Conservation (phyloP, 2,329 filamentous ascomycete genomes). For the Cordyceps cicadae region DNA sequence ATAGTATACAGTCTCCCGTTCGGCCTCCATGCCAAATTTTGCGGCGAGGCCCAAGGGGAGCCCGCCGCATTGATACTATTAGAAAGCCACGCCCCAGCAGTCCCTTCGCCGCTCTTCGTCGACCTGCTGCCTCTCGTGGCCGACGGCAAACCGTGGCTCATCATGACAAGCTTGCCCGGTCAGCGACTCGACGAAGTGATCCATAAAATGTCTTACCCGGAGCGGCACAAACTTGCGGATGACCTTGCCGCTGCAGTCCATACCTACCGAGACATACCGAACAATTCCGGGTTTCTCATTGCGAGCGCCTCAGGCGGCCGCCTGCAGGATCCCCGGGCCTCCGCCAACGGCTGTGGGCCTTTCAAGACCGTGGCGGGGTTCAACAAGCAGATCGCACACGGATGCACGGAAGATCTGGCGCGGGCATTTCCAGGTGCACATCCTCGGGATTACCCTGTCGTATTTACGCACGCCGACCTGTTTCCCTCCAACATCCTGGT, state of each 20-base stretch:
- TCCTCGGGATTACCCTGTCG: constrained; percentile 19
- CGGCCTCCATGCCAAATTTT: constrained; percentile 1
- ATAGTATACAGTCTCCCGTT: background rate
- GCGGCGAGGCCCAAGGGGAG: background rate
- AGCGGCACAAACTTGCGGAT: background rate
- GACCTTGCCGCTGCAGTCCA: background rate
- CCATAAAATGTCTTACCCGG: background rate
- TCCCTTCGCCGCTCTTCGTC: background rate
- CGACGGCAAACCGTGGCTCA: background rate
- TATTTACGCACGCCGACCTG: constrained; percentile 28
- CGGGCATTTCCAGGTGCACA: constrained; percentile 8
- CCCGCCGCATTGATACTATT: background rate
- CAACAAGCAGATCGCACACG: constrained; percentile 19
- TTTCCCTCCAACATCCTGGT: constrained; percentile 27
- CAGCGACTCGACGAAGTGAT: constrained; percentile 16
- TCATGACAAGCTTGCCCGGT: background rate
- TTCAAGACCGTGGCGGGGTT: constrained; percentile 26
- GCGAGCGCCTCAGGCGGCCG: constrained; percentile 23
- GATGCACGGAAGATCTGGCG: constrained; percentile 22
- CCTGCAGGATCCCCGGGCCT: constrained; percentile 20
- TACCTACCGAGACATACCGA: background rate
- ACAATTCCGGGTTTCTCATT: constrained; percentile 22
- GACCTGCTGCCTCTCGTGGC: background rate
- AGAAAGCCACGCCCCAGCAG: background rate
- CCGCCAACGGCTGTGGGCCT: constrained; percentile 17